Percentiles rank a stretch among this genome's conserved stretches.
These are phyloP conservation scores for Aaosphaeria pasadenensis DNA, from an alignment of 2,329 filamentous ascomycete genomes.

Conservation along the genomic window DNA sequence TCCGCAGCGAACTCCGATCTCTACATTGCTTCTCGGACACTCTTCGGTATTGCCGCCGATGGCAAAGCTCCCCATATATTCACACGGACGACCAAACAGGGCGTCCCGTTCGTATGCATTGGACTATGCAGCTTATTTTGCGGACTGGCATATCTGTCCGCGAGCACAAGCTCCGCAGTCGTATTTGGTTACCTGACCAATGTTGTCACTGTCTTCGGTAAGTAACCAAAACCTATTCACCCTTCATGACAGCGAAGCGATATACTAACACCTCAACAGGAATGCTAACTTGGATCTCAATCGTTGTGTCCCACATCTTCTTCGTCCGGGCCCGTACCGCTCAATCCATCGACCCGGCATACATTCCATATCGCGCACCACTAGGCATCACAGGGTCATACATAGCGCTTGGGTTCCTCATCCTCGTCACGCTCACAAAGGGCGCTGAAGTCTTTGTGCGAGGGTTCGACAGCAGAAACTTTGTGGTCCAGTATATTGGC, in stretches of 20 bases:
- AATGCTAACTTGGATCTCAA: neutral
- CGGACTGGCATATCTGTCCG: neutral
- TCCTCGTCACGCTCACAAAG: neutral
- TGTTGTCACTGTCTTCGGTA: neutral
- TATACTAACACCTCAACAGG: neutral
- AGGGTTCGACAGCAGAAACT: neutral
- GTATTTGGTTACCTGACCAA: neutral
- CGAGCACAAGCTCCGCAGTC: neutral
- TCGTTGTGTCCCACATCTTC: neutral
- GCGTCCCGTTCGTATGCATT: neutral
- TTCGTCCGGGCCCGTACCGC: neutral
- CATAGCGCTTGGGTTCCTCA: neutral
- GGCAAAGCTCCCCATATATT: neutral
- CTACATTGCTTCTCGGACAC: neutral
- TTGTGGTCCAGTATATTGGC: neutral
- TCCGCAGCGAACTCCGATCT: neutral
- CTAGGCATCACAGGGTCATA: neutral
- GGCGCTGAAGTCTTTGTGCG: neutral
- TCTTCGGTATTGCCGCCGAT: neutral
- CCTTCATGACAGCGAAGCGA: neutral
- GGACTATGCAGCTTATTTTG: neutral
- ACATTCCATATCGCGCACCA: neutral
- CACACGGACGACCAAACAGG: neutral
- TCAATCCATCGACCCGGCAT: neutral
- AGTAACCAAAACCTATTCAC: neutral